phyloP scores from a whole-genome alignment of 345 rosid genomes.

The Odontarrhena argentea region DNA sequence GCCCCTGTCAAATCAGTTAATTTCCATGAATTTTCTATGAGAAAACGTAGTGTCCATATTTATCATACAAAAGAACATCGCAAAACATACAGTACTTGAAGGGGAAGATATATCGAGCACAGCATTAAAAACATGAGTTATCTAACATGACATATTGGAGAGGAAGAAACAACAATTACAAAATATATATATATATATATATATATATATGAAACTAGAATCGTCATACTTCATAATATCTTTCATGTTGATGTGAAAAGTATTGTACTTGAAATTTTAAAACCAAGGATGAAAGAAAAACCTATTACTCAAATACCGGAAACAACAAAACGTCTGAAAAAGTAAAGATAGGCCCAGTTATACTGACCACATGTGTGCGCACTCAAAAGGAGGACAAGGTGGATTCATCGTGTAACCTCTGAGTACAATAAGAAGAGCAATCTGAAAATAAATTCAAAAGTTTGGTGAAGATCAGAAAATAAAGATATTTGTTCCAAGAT shows the following conservation, averaged over 20 bases:
- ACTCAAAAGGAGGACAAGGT: conserved; percentile 94
- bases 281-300: conserved; percentile 22
- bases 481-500: conserved; percentile 26
- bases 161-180: conserved; percentile 12
- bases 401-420: conserved; percentile 98
- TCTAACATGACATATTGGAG: background rate
- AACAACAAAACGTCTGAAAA: conserved; percentile 30
- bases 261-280: conserved; percentile 14
- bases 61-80: background rate
- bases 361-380: conserved; percentile 95
- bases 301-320: conserved; percentile 22
- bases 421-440: conserved; percentile 80
- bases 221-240: background rate
- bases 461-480: conserved; percentile 42
- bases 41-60: conserved; percentile 14
- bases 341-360: conserved; percentile 24
- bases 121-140: conserved; percentile 13
- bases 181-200: background rate
- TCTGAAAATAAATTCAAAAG: conserved; percentile 57
- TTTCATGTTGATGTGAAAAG: conserved; percentile 17
- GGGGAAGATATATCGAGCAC: conserved; percentile 4
- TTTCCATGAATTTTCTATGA: conserved; percentile 19
- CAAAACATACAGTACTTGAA: background rate
- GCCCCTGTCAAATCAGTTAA: conserved; percentile 64
- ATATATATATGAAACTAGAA: conserved; percentile 12